These are phyloP conservation scores for Clonostachys rosea DNA, from an alignment of 2,329 filamentous ascomycete species.

Conservation along the genomic window DNA sequence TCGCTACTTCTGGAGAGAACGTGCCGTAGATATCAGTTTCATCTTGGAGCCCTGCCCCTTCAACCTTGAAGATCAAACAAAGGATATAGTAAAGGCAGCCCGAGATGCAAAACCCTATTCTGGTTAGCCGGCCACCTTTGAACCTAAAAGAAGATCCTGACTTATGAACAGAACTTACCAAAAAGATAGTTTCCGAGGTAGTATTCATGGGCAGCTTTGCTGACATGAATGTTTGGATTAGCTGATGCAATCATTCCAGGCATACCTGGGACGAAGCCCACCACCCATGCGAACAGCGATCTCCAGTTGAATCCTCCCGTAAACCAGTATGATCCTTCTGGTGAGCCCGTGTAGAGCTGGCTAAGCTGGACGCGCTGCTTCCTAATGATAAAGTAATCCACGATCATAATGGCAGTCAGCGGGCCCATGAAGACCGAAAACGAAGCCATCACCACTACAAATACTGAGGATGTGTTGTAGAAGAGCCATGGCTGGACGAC, in stretches of 20 bases:
- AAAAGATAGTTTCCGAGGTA: constrained; percentile 7
- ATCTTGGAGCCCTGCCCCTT: too few species aligned
- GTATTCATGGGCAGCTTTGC: constrained; percentile 4
- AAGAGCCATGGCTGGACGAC: constrained; percentile 23
- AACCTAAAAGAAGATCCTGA: too few species aligned
- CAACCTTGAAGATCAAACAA: too few species aligned
- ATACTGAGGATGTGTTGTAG: constrained; percentile 10
- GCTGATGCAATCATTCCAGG: constrained; percentile 16
- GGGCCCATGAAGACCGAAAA: constrained; percentile 20
- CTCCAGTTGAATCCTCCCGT: constrained; percentile 21
- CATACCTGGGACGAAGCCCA: constrained; percentile 13
- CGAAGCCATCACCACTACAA: constrained; percentile 15
- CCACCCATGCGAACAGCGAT: constrained; percentile 14
- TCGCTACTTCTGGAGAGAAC: too few species aligned
- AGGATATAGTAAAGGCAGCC: too few species aligned
- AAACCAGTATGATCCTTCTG: constrained; percentile 21
- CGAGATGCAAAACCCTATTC: too few species aligned
- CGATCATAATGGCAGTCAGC: constrained; percentile 19
- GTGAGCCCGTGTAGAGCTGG: constrained; percentile 18
- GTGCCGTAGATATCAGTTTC: too few species aligned
- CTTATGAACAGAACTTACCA: not conserved
- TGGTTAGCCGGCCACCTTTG: too few species aligned
- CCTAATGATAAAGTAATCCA: constrained; percentile 24
- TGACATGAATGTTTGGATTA: not conserved
- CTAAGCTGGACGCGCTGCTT: constrained; percentile 19